Base-by-base conservation (phyloP, 2,329 filamentous ascomycete species). In the Colletotrichum eleusines region DNA sequence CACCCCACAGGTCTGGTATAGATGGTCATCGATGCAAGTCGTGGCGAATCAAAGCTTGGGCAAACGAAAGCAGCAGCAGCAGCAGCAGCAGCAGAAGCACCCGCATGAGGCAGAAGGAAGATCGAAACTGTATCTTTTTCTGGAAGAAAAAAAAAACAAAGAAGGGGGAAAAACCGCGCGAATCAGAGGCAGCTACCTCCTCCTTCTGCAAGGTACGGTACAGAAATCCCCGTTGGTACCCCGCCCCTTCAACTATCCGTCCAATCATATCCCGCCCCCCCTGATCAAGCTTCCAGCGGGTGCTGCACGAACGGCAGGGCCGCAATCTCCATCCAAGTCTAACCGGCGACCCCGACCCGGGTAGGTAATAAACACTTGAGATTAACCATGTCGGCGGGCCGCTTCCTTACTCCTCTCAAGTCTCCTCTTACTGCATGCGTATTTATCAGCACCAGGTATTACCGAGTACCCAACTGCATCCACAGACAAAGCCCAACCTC, bases 401-500 rank as follows among this genome's bases (percentile, higher is more conserved):
- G 48, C 35, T 53, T 51, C 8, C 14, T 26, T 5, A 20, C 50
- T 38, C 51, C 16, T 26, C 57, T 57, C 20, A 23, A 28, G 51
- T 40, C 38, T 63, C n/a, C 20, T 26, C 48, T 48, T 28, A 33
- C 31, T 33, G 7, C 31, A 3, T 33, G 31, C 4, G 4, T 33
- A 59, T 63, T 68, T 63, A 38, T 35, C 38, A 53, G 64, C 59
- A 38, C 44, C 38, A 53, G 64, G 58, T 68, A 68, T 71, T 71
- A 59, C 64, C 51, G 58, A 68, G 42, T 40, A 68, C 42, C 42
- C 60, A 64, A 35, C 64, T 18, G 55, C 63, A 66, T 44, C 44
- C 44, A 62, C 46, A 53, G 20, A n/a, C 42, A 44, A 46, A 58
- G 61, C 48, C 62, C 57, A 55, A 42, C 63, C 67, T 55, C 57